A percentile compares a stretch with the other conserved stretches of the same genome.
These are phyloP conservation scores for Colletotrichum gigasporum DNA, from an alignment of 2,329 filamentous ascomycete species.

Conservation along the genomic window DNA sequence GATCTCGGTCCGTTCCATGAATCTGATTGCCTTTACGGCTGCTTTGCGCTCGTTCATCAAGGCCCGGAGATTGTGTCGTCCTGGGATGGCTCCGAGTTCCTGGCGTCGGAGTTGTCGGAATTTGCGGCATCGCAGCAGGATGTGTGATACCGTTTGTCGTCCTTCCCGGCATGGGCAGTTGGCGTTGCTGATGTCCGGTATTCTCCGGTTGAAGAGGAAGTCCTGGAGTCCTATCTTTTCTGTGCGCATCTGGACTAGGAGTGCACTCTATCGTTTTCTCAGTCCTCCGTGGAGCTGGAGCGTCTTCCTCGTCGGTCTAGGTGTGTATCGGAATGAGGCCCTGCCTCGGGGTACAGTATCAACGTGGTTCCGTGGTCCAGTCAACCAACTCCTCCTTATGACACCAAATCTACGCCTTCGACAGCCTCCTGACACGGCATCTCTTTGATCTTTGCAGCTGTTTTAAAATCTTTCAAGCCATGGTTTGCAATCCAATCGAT, in stretches of 20 bases:
- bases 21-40: conserved; percentile 29
- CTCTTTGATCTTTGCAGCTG: too few relatives aligned
- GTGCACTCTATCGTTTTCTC: too few relatives aligned
- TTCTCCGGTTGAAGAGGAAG: conserved; percentile 31
- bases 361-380: too few relatives aligned
- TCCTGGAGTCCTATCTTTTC: conserved; percentile 24
- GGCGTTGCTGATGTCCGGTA: conserved; percentile 9
- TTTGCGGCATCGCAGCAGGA: conserved; percentile 17
- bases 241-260: conserved; percentile 9
- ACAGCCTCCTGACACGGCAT: too few relatives aligned
- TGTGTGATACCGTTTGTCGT: conserved; percentile 23
- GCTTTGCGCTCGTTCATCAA: conserved; percentile 25
- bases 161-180: conserved; percentile 21
- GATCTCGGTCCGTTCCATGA: conserved; percentile 29
- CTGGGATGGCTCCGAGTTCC: conserved; percentile 9
- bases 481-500: too few relatives aligned
- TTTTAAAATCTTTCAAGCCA: too few relatives aligned
- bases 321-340: too few relatives aligned
- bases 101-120: conserved; percentile 6
- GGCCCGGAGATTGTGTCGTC: conserved; percentile 20
- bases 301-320: too few relatives aligned
- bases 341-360: too few relatives aligned
- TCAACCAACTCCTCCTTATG: too few relatives aligned
- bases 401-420: too few relatives aligned
- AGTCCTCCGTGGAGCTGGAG: too few relatives aligned